Conservation (phyloP, 192 early-diverging fungal genomes). For the Backusella tarrabulga region DNA sequence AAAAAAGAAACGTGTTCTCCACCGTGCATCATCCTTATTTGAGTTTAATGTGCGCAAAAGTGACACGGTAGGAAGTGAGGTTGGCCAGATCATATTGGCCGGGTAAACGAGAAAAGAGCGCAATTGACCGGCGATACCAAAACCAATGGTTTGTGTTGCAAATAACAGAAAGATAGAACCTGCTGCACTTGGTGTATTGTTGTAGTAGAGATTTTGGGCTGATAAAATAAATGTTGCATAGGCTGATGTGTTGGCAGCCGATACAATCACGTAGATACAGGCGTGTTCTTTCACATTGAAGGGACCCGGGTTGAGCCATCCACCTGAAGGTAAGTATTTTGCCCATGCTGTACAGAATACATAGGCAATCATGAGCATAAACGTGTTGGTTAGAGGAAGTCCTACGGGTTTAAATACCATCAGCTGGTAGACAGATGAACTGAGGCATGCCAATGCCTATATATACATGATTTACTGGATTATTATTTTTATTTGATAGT, state of each 20-base stretch:
- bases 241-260: slow-evolving; percentile 41
- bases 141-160: slow-evolving; percentile 31
- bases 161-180: slow-evolving; percentile 27
- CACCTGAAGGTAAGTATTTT: slow-evolving; percentile 52
- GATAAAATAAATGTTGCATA: slow-evolving; percentile 38
- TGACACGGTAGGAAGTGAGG: slow-evolving; percentile 44
- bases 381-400: slow-evolving; percentile 58
- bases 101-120: slow-evolving; percentile 48
- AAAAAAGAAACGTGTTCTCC: slow-evolving; percentile 39
- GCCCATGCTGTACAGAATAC: slow-evolving; percentile 68
- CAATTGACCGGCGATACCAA: slow-evolving; percentile 42
- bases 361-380: slow-evolving; percentile 75
- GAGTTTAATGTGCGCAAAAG: slow-evolving; percentile 40
- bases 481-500: neutral
- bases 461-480: neutral
- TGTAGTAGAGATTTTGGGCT: slow-evolving; percentile 41
- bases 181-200: slow-evolving; percentile 12
- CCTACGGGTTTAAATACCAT: slow-evolving; percentile 81
- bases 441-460: slow-evolving; percentile 43
- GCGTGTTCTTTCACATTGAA: slow-evolving; percentile 51
- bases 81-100: slow-evolving; percentile 55
- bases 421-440: slow-evolving; percentile 68
- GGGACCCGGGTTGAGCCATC: slow-evolving; percentile 42
- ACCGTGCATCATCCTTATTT: slow-evolving; percentile 3
- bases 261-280: slow-evolving; percentile 45